These are phyloP conservation scores for Colletotrichum aenigma DNA, from an alignment of 2,329 filamentous ascomycete genomes.

Conservation along the genomic window DNA sequence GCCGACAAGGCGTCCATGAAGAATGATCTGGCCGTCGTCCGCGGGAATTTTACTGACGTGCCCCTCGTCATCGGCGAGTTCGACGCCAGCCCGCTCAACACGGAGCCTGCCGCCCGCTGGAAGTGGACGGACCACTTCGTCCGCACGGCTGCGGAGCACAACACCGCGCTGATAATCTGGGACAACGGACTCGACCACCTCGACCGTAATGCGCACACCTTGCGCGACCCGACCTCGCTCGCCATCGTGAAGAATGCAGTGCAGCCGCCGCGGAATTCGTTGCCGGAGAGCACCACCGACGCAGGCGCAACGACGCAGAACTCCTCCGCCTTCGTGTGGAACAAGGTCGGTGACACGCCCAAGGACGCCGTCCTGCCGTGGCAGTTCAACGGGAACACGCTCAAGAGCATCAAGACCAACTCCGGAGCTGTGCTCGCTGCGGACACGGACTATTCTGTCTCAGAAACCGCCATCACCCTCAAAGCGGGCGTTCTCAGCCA, in stretches of 20 bases:
- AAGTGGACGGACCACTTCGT: slow-evolving; percentile 61
- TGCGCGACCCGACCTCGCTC: slow-evolving; percentile 54
- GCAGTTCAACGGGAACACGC: slow-evolving; percentile 57
- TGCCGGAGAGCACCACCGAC: slow-evolving; percentile 58
- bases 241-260: slow-evolving; percentile 51
- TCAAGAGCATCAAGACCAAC: slow-evolving; percentile 40
- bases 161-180: slow-evolving; percentile 59
- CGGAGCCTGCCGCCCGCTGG: slow-evolving; percentile 61
- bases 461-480: slow-evolving; percentile 50
- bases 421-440: slow-evolving; percentile 31
- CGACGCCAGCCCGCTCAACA: slow-evolving; percentile 51
- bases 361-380: slow-evolving; percentile 49
- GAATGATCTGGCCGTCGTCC: slow-evolving; percentile 53
- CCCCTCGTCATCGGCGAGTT: slow-evolving; percentile 65
- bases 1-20: slow-evolving; percentile 54
- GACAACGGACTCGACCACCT: slow-evolving; percentile 64
- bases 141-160: slow-evolving; percentile 50
- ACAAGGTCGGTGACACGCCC: slow-evolving; percentile 49
- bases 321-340: slow-evolving; percentile 60
- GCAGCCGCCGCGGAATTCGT: slow-evolving; percentile 45
- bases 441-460: slow-evolving; percentile 52
- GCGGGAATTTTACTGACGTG: slow-evolving; percentile 58
- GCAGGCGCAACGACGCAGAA: slow-evolving; percentile 45
- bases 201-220: slow-evolving; percentile 50
- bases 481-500: slow-evolving; percentile 47